Base-by-base conservation (phyloP, 345 rosid species). In the Arabidopsis suecica region DNA sequence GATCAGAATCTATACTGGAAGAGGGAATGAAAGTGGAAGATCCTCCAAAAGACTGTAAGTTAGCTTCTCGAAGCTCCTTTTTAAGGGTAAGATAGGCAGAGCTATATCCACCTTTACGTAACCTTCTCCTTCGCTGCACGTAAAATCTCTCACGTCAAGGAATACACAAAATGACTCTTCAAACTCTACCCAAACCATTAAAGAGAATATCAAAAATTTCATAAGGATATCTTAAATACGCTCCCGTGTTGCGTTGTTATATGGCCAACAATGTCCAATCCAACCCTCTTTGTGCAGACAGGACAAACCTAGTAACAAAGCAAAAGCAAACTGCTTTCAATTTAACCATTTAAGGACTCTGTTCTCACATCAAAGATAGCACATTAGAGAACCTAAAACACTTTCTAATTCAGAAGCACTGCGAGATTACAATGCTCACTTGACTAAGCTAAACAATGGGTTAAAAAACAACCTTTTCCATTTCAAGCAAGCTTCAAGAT, bases 21-120 rank as follows among this genome's bases (percentile, higher is more conserved):
- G 97, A 87, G 40, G 96, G 76, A 61, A 71, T 75, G 68, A 88
- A 70, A 78, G 80, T 81, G 22, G 95, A 86, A 18, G 93, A 83
- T 73, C 87, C 87, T 6, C 90, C 89, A 40, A 88, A 84, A 81
- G 95, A 81, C 33, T 86, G 97, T 36, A 91, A 74, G 80, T 87
- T 89, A 70, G 91, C 93, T 37, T 91, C 98, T 58, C 88, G 82
- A 57, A 89, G 84, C 61, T 94, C 98, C 74, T 84, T 91, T 80
- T 83, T 74, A 32, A 68, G 81, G 30, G 41, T 37, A 8, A 87
- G 84, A 78, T 84, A 87, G 7, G 89, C 79, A 0, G 89, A 84
- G 64, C 71, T 87, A 36, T 82, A 69, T 55, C 85, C 86, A 44
- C 87, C 87, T 80, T 74, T 90, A 11, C 89, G 82, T 69, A 86